Conservation (phyloP, 257 asterid species). For the Buddleja alternifolia region DNA sequence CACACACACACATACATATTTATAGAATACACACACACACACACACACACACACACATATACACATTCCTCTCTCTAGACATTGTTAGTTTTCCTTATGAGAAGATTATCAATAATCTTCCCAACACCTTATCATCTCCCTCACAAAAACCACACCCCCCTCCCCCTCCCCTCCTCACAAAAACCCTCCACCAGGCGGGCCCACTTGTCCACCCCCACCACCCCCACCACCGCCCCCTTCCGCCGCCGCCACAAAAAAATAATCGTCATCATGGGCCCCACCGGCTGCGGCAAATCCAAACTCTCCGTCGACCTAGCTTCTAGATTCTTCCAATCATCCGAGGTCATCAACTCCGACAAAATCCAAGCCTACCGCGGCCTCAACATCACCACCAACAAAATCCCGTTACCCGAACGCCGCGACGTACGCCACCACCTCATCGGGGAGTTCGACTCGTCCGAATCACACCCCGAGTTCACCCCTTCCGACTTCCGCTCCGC, state of each 20-base stretch:
- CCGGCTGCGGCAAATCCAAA: conserved; percentile 89
- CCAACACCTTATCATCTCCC: conserved; percentile 21
- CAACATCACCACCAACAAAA: conserved; percentile 80
- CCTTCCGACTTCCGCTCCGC: conserved; percentile 58
- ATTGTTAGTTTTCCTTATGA: conserved; percentile 34
- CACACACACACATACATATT: neutral
- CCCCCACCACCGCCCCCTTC: conserved; percentile 20
- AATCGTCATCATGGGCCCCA: conserved; percentile 80
- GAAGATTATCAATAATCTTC: conserved; percentile 25
- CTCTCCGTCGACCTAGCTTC: conserved; percentile 80
- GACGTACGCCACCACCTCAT: conserved; percentile 78
- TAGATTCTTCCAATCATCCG: conserved; percentile 59
- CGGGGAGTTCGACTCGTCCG: conserved; percentile 63
- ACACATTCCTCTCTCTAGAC: neutral
- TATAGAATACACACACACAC: neutral
- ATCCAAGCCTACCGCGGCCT: conserved; percentile 73
- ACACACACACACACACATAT: neutral
- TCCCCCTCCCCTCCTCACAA: conserved; percentile 21
- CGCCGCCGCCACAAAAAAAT: conserved; percentile 46
- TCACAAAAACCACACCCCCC: conserved; percentile 9
- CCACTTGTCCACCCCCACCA: conserved; percentile 34
- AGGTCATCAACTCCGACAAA: conserved; percentile 86
- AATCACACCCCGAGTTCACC: conserved; percentile 63
- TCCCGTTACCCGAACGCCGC: conserved; percentile 50
- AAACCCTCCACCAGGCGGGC: conserved; percentile 26